Conservation (phyloP, 2,329 filamentous ascomycete species). For the Venturia nashicola region DNA sequence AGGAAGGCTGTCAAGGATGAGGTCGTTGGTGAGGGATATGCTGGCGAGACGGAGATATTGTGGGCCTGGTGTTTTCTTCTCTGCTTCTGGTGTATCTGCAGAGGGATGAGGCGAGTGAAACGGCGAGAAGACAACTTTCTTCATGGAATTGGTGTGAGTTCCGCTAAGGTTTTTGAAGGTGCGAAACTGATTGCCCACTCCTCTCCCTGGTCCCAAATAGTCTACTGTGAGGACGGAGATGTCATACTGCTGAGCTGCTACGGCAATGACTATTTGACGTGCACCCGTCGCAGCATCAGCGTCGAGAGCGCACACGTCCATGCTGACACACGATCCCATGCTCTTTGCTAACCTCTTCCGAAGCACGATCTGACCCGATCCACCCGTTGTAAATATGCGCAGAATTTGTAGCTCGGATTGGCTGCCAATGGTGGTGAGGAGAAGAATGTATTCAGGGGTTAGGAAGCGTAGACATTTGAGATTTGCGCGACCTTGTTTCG, state of each 20-base stretch:
- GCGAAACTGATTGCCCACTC: slow-evolving; percentile 31
- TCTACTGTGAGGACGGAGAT: slow-evolving; percentile 57
- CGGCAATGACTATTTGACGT: slow-evolving; percentile 67
- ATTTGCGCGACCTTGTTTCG: slow-evolving; percentile 33
- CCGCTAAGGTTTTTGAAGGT: slow-evolving; percentile 39
- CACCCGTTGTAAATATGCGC: slow-evolving; percentile 48
- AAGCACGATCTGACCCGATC: slow-evolving; percentile 34
- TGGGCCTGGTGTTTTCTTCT: slow-evolving; percentile 21
- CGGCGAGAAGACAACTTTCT: slow-evolving; percentile 36
- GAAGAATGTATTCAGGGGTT: slow-evolving; percentile 37
- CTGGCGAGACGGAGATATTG: slow-evolving; percentile 67
- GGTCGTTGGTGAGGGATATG: slow-evolving; percentile 66
- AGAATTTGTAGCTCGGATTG: slow-evolving; percentile 43
- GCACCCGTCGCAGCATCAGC: slow-evolving; percentile 43
- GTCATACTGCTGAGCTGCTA: slow-evolving; percentile 68
- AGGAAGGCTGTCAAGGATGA: slow-evolving; percentile 68
- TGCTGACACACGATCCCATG: slow-evolving; percentile 62
- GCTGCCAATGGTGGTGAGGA: slow-evolving; percentile 44
- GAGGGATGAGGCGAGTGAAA: slow-evolving; percentile 27
- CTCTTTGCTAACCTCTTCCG: slow-evolving; percentile 50
- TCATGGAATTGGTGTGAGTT: slow-evolving; percentile 45
- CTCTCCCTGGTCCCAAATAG: slow-evolving; percentile 41
- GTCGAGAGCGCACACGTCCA: slow-evolving; percentile 62
- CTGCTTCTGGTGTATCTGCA: slow-evolving; percentile 11
- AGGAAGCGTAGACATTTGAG: slow-evolving; percentile 46